Conservation (phyloP, 805 yeast species). For the Ogataea methylovora region DNA sequence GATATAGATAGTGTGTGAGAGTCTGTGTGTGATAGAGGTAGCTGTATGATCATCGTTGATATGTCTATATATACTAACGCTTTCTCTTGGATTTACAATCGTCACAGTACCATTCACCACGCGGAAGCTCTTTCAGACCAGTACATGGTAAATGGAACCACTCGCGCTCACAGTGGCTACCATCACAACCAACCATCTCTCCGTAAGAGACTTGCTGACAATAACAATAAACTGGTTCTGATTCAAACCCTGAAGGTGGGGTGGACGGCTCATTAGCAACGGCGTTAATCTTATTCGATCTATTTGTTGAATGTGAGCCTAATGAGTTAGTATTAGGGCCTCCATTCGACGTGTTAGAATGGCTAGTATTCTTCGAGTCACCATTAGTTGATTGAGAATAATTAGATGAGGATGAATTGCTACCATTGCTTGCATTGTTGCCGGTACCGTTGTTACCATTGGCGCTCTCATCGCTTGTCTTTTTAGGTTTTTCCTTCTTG, state of each 20-base stretch:
- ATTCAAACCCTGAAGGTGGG: background rate
- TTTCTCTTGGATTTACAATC: constrained; percentile 37
- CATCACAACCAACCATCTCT: constrained; percentile 99
- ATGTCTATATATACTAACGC: background rate
- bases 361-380: background rate
- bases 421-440: too few relatives aligned
- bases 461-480: background rate
- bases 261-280: background rate
- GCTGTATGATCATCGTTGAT: too few relatives aligned
- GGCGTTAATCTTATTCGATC: too few relatives aligned
- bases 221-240: constrained; percentile 87
- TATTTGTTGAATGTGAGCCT: too few relatives aligned
- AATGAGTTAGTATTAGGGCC: too few relatives aligned
- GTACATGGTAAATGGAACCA: constrained; percentile 97
- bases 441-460: too few relatives aligned
- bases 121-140: constrained; percentile 79
- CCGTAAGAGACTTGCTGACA: constrained; percentile 97
- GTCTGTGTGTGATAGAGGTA: too few relatives aligned
- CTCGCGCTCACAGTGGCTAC: constrained; percentile 82
- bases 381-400: background rate
- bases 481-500: background rate
- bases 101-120: constrained; percentile 77
- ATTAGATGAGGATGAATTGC: too few relatives aligned
- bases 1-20: background rate
- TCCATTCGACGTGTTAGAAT: too few relatives aligned